phyloP scores from a whole-genome alignment of 2,329 filamentous ascomycete genomes.

The Alternaria ethzedia region DNA sequence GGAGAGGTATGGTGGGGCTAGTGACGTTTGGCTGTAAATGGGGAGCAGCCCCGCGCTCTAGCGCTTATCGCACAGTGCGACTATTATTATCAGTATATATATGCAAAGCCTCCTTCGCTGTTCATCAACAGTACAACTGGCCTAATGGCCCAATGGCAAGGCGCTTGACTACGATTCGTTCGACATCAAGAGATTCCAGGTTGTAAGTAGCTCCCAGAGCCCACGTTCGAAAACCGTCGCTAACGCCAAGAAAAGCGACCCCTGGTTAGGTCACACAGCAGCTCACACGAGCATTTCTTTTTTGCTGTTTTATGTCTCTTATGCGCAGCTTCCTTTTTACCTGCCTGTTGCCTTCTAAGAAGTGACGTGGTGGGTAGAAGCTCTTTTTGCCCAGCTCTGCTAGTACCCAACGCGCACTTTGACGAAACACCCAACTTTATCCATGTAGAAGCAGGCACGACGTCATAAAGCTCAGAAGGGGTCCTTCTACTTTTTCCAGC shows the following conservation, averaged over 20 bases:
- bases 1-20: constrained; percentile 9
- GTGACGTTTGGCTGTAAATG: neutral
- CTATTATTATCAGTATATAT: too few relatives aligned
- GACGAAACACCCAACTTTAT: fast-evolving
- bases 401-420: neutral
- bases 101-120: neutral
- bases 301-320: neutral
- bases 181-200: constrained; percentile 43
- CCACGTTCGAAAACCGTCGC: neutral
- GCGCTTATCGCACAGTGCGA: neutral
- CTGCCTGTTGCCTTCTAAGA: neutral
- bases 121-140: constrained; percentile 18
- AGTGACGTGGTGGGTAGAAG: neutral
- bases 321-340: neutral
- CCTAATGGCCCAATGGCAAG: constrained; percentile 62
- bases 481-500: fast-evolving
- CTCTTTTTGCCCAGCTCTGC: neutral
- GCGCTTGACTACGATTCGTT: constrained; percentile 61
- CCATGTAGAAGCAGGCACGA: neutral
- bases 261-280: constrained; percentile 28
- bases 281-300: constrained; percentile 1
- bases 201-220: constrained; percentile 8
- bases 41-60: neutral
- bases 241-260: constrained; percentile 11
- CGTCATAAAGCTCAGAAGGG: neutral